phyloP scores from a whole-genome alignment of 108 stramenopile genomes.

The Nannochloropsis salina region DNA sequence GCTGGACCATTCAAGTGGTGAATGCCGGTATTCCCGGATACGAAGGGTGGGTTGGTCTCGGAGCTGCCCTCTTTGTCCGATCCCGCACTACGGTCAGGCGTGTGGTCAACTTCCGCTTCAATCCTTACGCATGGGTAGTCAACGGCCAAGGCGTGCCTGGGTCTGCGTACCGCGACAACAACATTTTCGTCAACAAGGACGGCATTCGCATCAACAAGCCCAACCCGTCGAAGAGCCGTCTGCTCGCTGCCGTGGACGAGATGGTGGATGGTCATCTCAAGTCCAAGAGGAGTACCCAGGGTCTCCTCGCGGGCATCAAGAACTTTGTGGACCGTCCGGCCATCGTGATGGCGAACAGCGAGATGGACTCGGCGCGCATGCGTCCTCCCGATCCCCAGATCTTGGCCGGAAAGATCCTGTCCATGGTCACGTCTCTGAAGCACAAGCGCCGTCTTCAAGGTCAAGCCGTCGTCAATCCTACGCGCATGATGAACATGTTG shows the following conservation, averaged over 20 bases:
- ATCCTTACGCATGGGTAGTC: not conserved
- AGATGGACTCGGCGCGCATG: not conserved
- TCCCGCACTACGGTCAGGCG: not conserved
- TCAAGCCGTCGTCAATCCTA: not conserved
- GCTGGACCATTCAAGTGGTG: not conserved
- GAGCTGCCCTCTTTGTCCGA: not conserved
- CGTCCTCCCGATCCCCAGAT: not conserved
- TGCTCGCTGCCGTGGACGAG: not conserved
- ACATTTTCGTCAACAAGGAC: not conserved
- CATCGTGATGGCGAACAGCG: not conserved
- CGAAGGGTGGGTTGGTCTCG: not conserved
- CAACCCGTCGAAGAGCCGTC: not conserved
- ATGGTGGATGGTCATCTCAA: not conserved
- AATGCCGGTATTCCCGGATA: not conserved
- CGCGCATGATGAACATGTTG: not conserved
- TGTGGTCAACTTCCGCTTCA: not conserved
- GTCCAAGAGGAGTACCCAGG: not conserved
- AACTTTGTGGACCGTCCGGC: not conserved
- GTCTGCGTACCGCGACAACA: not conserved
- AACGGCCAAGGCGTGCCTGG: not conserved
- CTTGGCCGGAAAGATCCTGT: not conserved
- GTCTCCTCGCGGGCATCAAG: not conserved
- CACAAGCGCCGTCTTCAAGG: not conserved
- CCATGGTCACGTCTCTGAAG: not conserved
- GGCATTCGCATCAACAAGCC: not conserved